Conservation (phyloP, 2,329 filamentous ascomycete species). For the Penicillium sp. region DNA sequence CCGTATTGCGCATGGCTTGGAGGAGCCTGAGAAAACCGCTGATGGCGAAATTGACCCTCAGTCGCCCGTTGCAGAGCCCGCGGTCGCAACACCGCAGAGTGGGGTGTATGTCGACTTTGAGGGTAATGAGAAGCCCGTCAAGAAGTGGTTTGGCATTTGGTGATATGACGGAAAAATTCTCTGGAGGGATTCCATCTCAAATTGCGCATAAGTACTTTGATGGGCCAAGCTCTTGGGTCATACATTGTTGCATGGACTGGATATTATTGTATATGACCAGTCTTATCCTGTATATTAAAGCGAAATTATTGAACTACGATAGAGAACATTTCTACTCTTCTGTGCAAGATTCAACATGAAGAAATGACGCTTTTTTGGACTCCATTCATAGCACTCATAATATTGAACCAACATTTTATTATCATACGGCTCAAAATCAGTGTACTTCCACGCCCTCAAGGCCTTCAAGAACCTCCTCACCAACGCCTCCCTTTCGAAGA, state of each 20-base stretch:
- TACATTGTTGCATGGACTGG: background rate
- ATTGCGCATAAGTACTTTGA: background rate
- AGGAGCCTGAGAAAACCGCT: conserved; percentile 49
- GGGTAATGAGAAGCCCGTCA: conserved; percentile 57
- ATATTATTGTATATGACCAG: background rate
- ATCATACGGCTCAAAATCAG: background rate
- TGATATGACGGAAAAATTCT: conserved; percentile 34
- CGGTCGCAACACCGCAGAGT: conserved; percentile 30
- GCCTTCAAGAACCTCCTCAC: conserved; percentile 80
- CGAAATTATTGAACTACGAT: conserved; percentile 5
- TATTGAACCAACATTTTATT: background rate
- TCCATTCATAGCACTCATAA: background rate
- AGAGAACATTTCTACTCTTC: background rate
- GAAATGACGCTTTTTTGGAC: conserved; percentile 12
- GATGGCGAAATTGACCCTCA: conserved; percentile 38
- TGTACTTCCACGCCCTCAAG: conserved; percentile 64
- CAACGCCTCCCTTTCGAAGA: conserved; percentile 75
- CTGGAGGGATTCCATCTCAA: background rate
- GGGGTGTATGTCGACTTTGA: conserved; percentile 37
- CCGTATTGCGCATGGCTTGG: conserved; percentile 80
- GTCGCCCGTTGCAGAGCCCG: conserved; percentile 39
- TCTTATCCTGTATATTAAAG: conserved; percentile 17
- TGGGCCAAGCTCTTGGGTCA: background rate
- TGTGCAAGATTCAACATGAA: conserved; percentile 12
- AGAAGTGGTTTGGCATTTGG: conserved; percentile 87